A percentile compares a stretch with the other conserved stretches of the same genome.
These are phyloP conservation scores for Fusarium luffae DNA, from an alignment of 2,329 filamentous ascomycete species.

Conservation along the genomic window DNA sequence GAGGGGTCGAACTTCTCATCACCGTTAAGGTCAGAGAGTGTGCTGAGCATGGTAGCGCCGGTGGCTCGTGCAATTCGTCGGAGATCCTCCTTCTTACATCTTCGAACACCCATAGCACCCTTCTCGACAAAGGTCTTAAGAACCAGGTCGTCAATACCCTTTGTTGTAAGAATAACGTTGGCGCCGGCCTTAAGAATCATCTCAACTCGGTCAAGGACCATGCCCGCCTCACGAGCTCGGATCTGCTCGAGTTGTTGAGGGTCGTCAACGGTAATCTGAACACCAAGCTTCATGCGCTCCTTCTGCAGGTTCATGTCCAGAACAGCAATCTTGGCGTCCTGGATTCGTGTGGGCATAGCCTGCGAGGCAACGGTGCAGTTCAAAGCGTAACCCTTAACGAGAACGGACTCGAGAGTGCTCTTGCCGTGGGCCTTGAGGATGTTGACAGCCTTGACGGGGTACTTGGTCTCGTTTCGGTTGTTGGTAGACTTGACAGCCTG, in stretches of 20 bases:
- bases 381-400: slow-evolving; percentile 95
- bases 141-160: slow-evolving; percentile 96
- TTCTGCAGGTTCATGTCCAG: slow-evolving; percentile 99
- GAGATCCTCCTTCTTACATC: slow-evolving; percentile 99
- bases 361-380: slow-evolving; percentile 99
- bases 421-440: slow-evolving; percentile 98
- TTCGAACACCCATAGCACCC: slow-evolving; percentile 93
- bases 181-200: slow-evolving; percentile 98
- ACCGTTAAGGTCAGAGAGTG: slow-evolving; percentile 94
- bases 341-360: slow-evolving; percentile 93
- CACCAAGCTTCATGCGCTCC: slow-evolving; percentile 98
- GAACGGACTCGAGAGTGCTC: slow-evolving; percentile 84
- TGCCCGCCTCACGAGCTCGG: slow-evolving; percentile 88
- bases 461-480: slow-evolving; percentile 90
- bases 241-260: slow-evolving; percentile 98
- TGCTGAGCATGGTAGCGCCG: slow-evolving; percentile 91
- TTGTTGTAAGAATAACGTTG: slow-evolving; percentile 96
- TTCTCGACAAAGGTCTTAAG: slow-evolving; percentile 95
- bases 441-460: slow-evolving; percentile 99
- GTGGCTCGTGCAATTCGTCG: slow-evolving; percentile 96
- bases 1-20: slow-evolving; percentile 96
- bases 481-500: slow-evolving; percentile 93
- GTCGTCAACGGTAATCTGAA: slow-evolving; percentile 98
- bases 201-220: slow-evolving; percentile 92
- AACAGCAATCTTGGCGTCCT: slow-evolving; percentile 95